Conservation (phyloP, 2,329 filamentous ascomycete genomes). For the Teratosphaeria gauchensis region DNA sequence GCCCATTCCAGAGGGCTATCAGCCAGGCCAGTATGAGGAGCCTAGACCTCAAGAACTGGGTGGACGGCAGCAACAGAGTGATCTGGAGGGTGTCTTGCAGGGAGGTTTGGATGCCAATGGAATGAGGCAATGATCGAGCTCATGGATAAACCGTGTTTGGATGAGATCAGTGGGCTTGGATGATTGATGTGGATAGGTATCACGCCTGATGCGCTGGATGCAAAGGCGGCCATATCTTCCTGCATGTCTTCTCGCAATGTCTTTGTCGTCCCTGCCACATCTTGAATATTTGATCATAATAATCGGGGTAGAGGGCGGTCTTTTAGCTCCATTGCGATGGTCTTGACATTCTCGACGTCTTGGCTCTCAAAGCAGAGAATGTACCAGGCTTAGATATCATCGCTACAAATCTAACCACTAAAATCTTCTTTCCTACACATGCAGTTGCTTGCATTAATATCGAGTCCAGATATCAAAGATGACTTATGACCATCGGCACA, state of each 20-base stretch:
- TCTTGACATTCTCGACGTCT: not conserved
- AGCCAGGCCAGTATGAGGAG: slow-evolving; percentile 49
- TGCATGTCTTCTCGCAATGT: not conserved
- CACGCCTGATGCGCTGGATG: not conserved
- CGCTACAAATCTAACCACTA: not conserved
- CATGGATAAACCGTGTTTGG: not conserved
- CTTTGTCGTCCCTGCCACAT: not conserved
- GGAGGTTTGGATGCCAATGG: slow-evolving; percentile 16
- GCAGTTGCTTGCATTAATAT: not conserved
- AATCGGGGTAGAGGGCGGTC: not conserved
- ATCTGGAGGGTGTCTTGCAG: slow-evolving; percentile 73
- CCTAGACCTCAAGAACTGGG: slow-evolving; percentile 48
- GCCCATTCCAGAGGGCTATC: slow-evolving; percentile 53
- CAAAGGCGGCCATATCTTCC: not conserved
- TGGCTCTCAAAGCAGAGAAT: not conserved
- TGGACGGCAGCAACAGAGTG: slow-evolving; percentile 49
- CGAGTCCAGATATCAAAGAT: no score
- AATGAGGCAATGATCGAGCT: slow-evolving; percentile 10
- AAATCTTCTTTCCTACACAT: not conserved
- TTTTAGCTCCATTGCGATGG: not conserved
- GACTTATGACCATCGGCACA: not conserved
- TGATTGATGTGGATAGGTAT: not conserved
- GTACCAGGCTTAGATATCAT: not conserved
- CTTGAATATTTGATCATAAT: not conserved
- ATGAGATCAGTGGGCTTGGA: not conserved